Evolutionary conservation across 2,329 filamentous ascomycete species (phyloP).

Genomic region (Nothopassalora personata): DNA sequence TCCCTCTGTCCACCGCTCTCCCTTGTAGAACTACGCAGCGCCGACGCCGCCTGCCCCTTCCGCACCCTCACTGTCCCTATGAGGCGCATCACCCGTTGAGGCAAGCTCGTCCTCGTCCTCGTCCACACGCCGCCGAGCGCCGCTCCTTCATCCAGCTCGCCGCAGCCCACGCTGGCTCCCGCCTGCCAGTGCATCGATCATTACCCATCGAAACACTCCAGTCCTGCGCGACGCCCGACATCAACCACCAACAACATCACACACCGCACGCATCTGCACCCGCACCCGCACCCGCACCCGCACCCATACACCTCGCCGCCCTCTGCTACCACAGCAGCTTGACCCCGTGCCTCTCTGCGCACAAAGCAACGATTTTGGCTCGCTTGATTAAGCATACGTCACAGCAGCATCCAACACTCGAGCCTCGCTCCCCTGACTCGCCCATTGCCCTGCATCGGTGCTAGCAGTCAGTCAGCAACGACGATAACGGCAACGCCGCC

Average conservation of each 20-base stretch:
- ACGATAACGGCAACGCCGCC: background rate
- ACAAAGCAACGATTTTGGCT: conserved; percentile 7
- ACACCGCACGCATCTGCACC: background rate
- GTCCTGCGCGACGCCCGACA: background rate
- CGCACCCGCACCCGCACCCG: background rate
- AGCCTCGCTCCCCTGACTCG: background rate
- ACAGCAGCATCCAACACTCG: conserved; percentile 15
- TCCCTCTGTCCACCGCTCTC: background rate
- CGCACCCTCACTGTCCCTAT: conserved; percentile 8
- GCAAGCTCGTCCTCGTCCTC: conserved; percentile 7
- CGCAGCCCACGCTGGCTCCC: conserved; percentile 8
- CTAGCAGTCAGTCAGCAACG: background rate
- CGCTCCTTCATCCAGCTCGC: conserved; percentile 3
- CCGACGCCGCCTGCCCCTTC: background rate
- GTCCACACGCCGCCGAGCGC: conserved; percentile 11
- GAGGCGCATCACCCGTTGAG: conserved; percentile 8
- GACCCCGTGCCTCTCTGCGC: background rate
- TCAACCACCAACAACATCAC: conserved; percentile 1
- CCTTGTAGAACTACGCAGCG: background rate
- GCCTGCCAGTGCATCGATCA: conserved; percentile 15
- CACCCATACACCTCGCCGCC: background rate
- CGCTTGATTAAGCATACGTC: conserved; percentile 22
- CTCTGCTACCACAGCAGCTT: background rate
- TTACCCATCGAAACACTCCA: conserved; percentile 3
- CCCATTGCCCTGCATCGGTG: conserved; percentile 2